Percentiles rank a stretch among this genome's conserved stretches.
Conservation (phyloP, 768 basidiomycete species). For the Plicaturopsis crispa region DNA sequence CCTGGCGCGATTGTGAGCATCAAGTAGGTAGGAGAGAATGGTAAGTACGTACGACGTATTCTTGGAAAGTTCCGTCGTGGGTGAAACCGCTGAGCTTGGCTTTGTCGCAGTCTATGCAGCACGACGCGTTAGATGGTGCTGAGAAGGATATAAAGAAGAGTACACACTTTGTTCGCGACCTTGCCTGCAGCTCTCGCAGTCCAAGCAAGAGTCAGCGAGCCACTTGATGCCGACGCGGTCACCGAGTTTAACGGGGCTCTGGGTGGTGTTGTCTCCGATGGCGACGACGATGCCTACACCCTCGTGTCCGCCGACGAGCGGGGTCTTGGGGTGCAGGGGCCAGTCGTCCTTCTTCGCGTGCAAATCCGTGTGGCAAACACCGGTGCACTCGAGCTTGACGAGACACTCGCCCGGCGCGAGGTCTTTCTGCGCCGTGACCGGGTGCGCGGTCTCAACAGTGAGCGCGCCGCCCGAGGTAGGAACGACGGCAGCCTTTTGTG, state of each 20-base stretch:
- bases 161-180: slow-evolving; percentile 63
- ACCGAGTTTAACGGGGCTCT: slow-evolving; percentile 62
- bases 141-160: too few relatives aligned
- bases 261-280: slow-evolving; percentile 55
- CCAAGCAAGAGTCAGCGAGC: slow-evolving; percentile 65
- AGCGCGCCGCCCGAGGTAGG: slow-evolving; percentile 20
- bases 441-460: slow-evolving; percentile 33
- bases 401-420: slow-evolving; percentile 68
- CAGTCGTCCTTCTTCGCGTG: slow-evolving; percentile 75
- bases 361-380: slow-evolving; percentile 84
- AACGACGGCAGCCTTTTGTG: slow-evolving; percentile 34
- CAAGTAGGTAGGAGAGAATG: neutral
- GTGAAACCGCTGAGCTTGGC: slow-evolving; percentile 63
- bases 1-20: too few relatives aligned
- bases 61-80: slow-evolving; percentile 69
- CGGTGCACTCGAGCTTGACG: slow-evolving; percentile 67
- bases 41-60: slow-evolving; percentile 45
- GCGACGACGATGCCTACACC: slow-evolving; percentile 80
- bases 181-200: slow-evolving; percentile 71
- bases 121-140: neutral
- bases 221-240: slow-evolving; percentile 83
- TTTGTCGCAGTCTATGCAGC: slow-evolving; percentile 44
- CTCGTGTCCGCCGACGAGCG: slow-evolving; percentile 79
- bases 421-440: slow-evolving; percentile 46
- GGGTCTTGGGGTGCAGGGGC: slow-evolving; percentile 60